Evolutionary conservation across 495 filamentous ascomycete genomes (phyloP).

Genomic region (Pyronema domesticum): DNA sequence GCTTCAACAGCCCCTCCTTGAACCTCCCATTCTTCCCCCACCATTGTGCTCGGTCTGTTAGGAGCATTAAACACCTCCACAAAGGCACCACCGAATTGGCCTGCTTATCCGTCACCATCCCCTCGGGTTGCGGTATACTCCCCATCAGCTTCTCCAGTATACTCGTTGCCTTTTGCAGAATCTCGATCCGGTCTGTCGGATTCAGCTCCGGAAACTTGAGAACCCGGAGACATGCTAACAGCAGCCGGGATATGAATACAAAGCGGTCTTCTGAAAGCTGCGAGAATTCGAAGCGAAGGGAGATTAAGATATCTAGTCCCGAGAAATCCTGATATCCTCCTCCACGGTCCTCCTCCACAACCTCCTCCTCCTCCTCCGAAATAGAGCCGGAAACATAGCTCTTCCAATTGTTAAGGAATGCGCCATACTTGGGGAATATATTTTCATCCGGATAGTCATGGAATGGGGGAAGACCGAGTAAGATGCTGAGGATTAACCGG

Average conservation of each 20-base stretch:
- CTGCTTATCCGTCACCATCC: conserved; percentile 8
- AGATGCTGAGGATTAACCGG: conserved; percentile 11
- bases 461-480: conserved; percentile 16
- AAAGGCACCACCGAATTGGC: not conserved
- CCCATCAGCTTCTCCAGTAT: conserved; percentile 9
- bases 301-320: conserved; percentile 5
- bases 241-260: conserved; percentile 11
- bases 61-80: conserved; percentile 12
- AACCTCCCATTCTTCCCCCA: conserved; percentile 6
- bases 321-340: too few species aligned
- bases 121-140: conserved; percentile 4
- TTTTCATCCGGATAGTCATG: conserved; percentile 4
- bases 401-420: not conserved
- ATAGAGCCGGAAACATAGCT: not conserved
- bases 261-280: conserved; percentile 9
- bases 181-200: too few species aligned
- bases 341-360: not conserved
- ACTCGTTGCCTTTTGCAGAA: too few species aligned
- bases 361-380: not conserved
- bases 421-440: not conserved
- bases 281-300: conserved; percentile 8
- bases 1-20: conserved; percentile 5
- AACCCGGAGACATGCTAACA: conserved; percentile 7
- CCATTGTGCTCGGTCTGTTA: conserved; percentile 12
- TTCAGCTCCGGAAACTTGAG: too few species aligned